Base-by-base conservation (phyloP, 2,329 filamentous ascomycete genomes). In the Aspergillus glaucus region DNA sequence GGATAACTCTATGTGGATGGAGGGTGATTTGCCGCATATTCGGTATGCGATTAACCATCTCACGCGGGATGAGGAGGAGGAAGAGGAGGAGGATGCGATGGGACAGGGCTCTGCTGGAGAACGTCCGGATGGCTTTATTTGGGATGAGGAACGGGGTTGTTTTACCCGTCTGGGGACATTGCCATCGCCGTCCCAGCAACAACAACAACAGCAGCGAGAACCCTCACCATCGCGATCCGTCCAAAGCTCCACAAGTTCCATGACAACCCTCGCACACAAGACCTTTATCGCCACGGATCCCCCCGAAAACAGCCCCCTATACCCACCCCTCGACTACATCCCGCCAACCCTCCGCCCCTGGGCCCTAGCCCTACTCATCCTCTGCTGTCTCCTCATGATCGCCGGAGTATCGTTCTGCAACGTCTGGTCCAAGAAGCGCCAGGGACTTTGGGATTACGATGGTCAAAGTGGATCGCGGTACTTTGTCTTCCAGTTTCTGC, bases 1-100 rank as follows among this genome's bases (percentile, higher is more conserved):
- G 12, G 14, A 36, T 14, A 10, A 6, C 6, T n/a, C 34, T 5
- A 8, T 17, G 34, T 17, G 14, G 34, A 36, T n/a, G 34, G 34
- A 40, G 36, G 90, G 95, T 61, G 87, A 95, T 62, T 86, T 84
- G 7, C 90, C 89, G 0, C 95, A 91, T 67, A 88, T 96, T 54
- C 86, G 86, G 55, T 94, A 93, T 66, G 91, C 92, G 37, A 82
- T 97, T 54, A 87, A 95, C 55, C 88, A 92, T 54, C 74, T 97
- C 57, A 94, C 89, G 5, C 78, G 86, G 43, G 81, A 87, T 60
- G 84, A 84, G 49, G 82, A 87, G 51, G 76, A 82, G 6, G n/a
- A n/a, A n/a, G n/a, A n/a, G 5, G 70, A 40, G 6, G 37, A 39
- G 4, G n/a, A 39, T 32, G 34, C 34, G 34, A 12, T 7, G 3